These are phyloP conservation scores for Dendrobium catenatum DNA, from an alignment of 106 monocot species.

Conservation along the genomic window DNA sequence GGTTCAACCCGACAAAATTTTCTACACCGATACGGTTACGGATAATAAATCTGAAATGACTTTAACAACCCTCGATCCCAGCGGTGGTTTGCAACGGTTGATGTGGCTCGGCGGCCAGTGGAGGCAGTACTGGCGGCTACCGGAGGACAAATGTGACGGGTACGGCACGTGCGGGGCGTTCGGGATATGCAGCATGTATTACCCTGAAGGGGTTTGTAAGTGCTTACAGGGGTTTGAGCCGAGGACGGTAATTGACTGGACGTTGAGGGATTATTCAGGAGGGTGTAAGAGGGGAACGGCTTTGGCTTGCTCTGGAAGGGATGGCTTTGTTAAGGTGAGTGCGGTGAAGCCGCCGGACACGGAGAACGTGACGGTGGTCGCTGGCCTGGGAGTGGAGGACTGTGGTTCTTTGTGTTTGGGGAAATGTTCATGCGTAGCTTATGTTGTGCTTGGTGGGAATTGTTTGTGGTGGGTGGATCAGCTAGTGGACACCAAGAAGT, in stretches of 20 bases:
- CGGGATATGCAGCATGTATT: constrained; percentile 7
- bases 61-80: neutral
- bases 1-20: too few relatives aligned
- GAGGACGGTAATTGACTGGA: neutral
- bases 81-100: neutral
- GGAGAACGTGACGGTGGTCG: constrained; percentile 4
- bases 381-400: neutral
- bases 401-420: constrained; percentile 1
- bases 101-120: constrained; percentile 4
- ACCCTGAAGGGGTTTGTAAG: constrained; percentile 15
- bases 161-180: constrained; percentile 10
- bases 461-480: neutral
- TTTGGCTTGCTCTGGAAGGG: neutral
- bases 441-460: neutral
- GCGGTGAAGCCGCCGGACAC: constrained; percentile 18
- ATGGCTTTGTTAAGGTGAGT: neutral
- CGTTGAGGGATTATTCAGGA: neutral
- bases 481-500: constrained; percentile 5
- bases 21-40: neutral
- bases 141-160: constrained; percentile 9
- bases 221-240: constrained; percentile 42
- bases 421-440: constrained; percentile 12
- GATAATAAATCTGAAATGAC: constrained; percentile 1
- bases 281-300: constrained; percentile 6
- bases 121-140: constrained; percentile 10